Conservation (phyloP, 106 monocot genomes). For the Apostasia ramifera region DNA sequence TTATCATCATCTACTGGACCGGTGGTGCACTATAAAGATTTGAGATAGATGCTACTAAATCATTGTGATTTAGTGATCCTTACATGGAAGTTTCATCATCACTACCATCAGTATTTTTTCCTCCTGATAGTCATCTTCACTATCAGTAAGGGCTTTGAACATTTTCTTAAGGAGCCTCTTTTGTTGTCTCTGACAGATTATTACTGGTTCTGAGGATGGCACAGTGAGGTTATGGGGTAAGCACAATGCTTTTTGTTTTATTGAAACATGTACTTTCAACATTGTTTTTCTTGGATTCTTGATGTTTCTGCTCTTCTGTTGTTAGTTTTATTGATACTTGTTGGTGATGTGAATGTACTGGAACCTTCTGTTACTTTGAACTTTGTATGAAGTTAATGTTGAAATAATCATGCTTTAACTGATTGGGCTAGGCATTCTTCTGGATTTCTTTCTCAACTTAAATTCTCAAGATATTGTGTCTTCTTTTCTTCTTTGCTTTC, state of each 20-base stretch:
- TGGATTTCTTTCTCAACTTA: background rate
- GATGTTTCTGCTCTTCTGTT: background rate
- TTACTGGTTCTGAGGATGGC: conserved; percentile 98
- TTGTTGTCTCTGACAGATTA: conserved; percentile 48
- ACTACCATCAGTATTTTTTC: background rate
- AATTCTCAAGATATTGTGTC: background rate
- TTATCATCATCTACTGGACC: no score
- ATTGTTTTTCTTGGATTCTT: background rate
- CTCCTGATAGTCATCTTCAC: background rate
- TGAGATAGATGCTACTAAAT: no score
- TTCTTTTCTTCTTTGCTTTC: background rate
- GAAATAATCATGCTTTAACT: background rate
- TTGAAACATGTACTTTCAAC: background rate
- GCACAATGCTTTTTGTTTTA: conserved; percentile 6
- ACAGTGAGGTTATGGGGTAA: conserved; percentile 86
- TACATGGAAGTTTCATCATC: background rate
- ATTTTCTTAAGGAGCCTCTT: background rate
- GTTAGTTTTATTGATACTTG: background rate
- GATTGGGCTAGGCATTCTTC: background rate
- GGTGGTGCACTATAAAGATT: no score
- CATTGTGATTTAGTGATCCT: no score
- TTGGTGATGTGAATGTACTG: background rate
- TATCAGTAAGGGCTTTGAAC: no score
- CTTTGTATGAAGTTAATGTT: background rate
- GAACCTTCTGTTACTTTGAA: background rate